Conservation (phyloP, 345 rosid genomes). For the Syzygium grande region DNA sequence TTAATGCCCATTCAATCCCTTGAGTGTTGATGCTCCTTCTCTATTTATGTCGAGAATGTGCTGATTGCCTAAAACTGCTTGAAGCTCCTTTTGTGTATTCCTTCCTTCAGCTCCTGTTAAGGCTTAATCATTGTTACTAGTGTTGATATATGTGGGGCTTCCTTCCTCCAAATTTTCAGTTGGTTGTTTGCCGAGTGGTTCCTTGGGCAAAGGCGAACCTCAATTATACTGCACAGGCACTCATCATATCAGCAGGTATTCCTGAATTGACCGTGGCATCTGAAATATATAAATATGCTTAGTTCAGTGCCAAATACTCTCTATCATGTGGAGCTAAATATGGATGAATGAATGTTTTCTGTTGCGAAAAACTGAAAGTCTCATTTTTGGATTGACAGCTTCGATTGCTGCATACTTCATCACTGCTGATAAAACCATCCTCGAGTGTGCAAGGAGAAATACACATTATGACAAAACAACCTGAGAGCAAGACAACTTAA, state of each 20-base stretch:
- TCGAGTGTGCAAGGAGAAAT: slow-evolving; percentile 51
- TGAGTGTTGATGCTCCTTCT: not conserved
- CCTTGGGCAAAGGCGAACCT: slow-evolving; percentile 82
- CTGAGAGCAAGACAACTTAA: not conserved
- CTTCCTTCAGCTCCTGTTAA: not conserved
- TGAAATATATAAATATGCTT: not conserved
- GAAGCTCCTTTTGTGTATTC: not conserved
- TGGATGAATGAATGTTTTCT: not conserved
- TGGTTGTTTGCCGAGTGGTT: slow-evolving; percentile 34
- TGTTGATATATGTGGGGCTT: not conserved
- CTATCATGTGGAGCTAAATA: not conserved
- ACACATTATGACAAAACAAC: slow-evolving; percentile 14
- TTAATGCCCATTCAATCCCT: not conserved
- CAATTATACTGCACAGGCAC: slow-evolving; percentile 68
- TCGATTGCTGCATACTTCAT: slow-evolving; percentile 53
- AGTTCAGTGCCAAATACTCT: not conserved
- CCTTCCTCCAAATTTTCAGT: slow-evolving; percentile 17
- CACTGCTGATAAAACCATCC: slow-evolving; percentile 51
- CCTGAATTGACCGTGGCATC: not conserved
- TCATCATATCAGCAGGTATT: slow-evolving; percentile 45
- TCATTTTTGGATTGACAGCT: slow-evolving; percentile 21
- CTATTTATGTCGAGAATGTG: not conserved
- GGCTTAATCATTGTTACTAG: not conserved
- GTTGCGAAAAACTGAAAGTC: not conserved
- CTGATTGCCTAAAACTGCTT: not conserved